A percentile compares a stretch with the other conserved stretches of the same genome.
Evolutionary conservation across 2,329 filamentous ascomycete genomes (phyloP).

Genomic region (Penicillium sp.): DNA sequence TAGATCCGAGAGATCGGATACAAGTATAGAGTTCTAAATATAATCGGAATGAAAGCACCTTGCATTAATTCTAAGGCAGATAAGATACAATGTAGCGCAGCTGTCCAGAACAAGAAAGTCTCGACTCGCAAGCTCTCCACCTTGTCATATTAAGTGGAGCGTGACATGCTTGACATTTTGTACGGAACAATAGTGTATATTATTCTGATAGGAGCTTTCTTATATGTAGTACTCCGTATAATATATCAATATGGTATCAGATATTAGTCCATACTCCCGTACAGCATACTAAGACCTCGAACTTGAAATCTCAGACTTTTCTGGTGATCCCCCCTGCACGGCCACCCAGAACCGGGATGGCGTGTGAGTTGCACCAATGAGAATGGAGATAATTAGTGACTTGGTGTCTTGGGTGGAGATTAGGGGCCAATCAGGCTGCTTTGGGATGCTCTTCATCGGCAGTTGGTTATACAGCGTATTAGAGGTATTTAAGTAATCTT

Average conservation of each 20-base stretch:
- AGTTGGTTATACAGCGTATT: constrained; percentile 11
- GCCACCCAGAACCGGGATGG: constrained; percentile 21
- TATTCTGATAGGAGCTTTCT: neutral
- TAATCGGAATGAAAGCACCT: neutral
- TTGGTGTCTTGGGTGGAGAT: neutral
- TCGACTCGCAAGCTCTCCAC: constrained; percentile 1
- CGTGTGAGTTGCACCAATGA: constrained; percentile 17
- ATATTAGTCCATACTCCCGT: neutral
- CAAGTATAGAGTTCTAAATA: neutral
- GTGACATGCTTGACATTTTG: constrained; percentile 1
- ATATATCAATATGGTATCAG: neutral
- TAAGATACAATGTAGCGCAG: neutral
- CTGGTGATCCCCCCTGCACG: constrained; percentile 17
- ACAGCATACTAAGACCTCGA: neutral
- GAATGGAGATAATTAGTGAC: constrained; percentile 11
- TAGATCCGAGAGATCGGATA: neutral
- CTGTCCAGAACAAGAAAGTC: neutral
- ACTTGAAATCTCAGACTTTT: constrained; percentile 7
- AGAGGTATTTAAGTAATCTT: neutral
- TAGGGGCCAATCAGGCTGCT: constrained; percentile 23
- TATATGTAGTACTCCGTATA: no score
- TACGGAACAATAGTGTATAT: neutral
- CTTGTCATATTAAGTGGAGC: neutral
- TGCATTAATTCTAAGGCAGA: neutral
- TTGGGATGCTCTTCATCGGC: constrained; percentile 21